Evolutionary conservation across 805 yeast genomes (phyloP).

Genomic region (Candida sithepensis): DNA sequence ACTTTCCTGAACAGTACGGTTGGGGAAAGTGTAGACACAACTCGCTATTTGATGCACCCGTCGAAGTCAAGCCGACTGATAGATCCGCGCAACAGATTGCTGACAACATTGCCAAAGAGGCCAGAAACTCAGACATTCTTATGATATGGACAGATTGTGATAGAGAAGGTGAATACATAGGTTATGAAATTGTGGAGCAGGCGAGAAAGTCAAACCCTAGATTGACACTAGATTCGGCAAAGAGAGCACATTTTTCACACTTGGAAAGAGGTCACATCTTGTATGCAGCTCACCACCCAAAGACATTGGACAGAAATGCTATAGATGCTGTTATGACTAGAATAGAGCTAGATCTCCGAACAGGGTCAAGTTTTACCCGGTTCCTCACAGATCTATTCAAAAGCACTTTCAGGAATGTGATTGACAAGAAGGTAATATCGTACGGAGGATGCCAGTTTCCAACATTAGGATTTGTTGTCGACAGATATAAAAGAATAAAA

Average conservation of each 20-base stretch:
- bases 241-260: slow-evolving; percentile 86
- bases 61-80: slow-evolving; percentile 35
- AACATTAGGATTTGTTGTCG: slow-evolving; percentile 93
- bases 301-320: slow-evolving; percentile 56
- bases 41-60: slow-evolving; percentile 67
- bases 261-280: slow-evolving; percentile 71
- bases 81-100: slow-evolving; percentile 44
- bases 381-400: slow-evolving; percentile 57
- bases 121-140: slow-evolving; percentile 53
- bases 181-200: slow-evolving; percentile 73
- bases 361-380: slow-evolving; percentile 88
- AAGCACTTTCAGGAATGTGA: slow-evolving; percentile 26
- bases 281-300: slow-evolving; percentile 71
- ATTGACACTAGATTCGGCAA: slow-evolving; percentile 46
- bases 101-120: slow-evolving; percentile 64
- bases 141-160: slow-evolving; percentile 99
- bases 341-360: slow-evolving; percentile 80
- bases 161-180: slow-evolving; percentile 93
- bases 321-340: slow-evolving; percentile 85
- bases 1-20: slow-evolving; percentile 57
- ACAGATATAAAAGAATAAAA: slow-evolving; percentile 73
- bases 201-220: slow-evolving; percentile 52
- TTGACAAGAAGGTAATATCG: slow-evolving; percentile 41
- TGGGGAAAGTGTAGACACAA: slow-evolving; percentile 70
- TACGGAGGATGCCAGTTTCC: slow-evolving; percentile 97